Percentiles rank a stretch among this genome's conserved stretches.
Conservation (phyloP, 2,329 filamentous ascomycete species). For the Xylaria hypoxylon region DNA sequence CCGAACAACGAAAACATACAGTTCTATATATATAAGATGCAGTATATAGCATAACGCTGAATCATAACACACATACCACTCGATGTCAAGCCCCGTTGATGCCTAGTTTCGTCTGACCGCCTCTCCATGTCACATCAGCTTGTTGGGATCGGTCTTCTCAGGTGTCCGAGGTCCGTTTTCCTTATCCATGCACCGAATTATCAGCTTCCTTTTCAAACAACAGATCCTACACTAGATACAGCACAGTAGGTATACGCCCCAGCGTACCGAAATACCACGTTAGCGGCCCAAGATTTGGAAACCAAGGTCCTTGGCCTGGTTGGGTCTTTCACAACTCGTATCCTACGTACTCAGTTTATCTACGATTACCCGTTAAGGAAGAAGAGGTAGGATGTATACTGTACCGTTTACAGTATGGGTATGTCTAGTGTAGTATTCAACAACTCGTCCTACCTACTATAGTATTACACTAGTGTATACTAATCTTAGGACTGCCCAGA, state of each 20-base stretch:
- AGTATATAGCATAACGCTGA: not conserved
- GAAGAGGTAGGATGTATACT: not conserved
- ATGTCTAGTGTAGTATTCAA: too few relatives aligned
- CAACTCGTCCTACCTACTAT: too few relatives aligned
- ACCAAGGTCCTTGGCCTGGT: constrained; percentile 20
- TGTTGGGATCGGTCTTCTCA: constrained; percentile 35
- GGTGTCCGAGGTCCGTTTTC: constrained; percentile 30
- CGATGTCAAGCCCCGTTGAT: not conserved
- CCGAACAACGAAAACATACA: not conserved
- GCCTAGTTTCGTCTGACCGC: constrained; percentile 22
- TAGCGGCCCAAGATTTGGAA: not conserved
- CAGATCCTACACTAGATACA: not conserved
- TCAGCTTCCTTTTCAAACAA: constrained; percentile 11
- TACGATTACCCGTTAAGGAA: not conserved
- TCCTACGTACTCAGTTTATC: not conserved
- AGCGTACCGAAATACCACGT: not conserved
- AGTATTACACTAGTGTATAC: not conserved
- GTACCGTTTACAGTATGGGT: not conserved
- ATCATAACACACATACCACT: not conserved
- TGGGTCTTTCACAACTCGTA: constrained; percentile 10
- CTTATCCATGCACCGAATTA: constrained; percentile 10
- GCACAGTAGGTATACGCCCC: constrained; percentile 4
- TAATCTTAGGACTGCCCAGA: too few relatives aligned
- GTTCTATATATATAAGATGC: constrained; percentile 20
- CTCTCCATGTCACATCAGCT: constrained; percentile 11